Evolutionary conservation across 2,329 filamentous ascomycete genomes (phyloP), one percentile per base, ranked within the genome.

Genomic region (Cytospora piceae): DNA sequence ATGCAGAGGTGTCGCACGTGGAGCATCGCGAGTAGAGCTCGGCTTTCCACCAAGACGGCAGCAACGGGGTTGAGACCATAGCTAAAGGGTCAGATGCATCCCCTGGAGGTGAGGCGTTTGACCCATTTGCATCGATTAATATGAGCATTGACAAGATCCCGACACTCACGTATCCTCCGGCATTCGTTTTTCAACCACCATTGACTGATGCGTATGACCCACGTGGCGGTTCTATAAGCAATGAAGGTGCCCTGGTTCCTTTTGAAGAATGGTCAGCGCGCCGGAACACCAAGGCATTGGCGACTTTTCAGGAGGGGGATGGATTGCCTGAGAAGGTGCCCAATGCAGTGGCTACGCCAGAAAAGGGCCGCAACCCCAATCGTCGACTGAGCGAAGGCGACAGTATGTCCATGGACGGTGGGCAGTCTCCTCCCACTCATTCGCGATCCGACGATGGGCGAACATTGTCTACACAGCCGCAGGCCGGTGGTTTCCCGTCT

Each of bases 11-110:
- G 17, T 49, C 61, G 37, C 39, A 57, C 54, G 61, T 63, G 56
- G 61, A 63, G 27, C 61, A 63, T 57, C 54, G 42, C 61, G 61
- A 63, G 61, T 63, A 63, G 61, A 55, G 32, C 61, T 57, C 61
- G 61, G 37, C 27, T 51, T 49, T 29, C 51, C 27, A 37, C 53
- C 15, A 37, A 39, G 59, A 34, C 42, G 53, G 37, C 56, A 11
- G 1, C 39, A 31, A 31, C 4, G n/a, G 34, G 22, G 24, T 12
- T 49, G n/a, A 39, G 39, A 29, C 20, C 29, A 4, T 8, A n/a
- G 37, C 6, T 29, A 32, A 39, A 51, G 27, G 15, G 22, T 57
- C 20, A 9, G 32, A 2, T 37, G 2, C 9, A 17, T 4, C 53
- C 4, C n/a, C 29, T 11, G 17, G 20, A n/a, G 20, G 3, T 20